Evolutionary conservation across 345 rosid genomes (phyloP).

Genomic region (Punica granatum): DNA sequence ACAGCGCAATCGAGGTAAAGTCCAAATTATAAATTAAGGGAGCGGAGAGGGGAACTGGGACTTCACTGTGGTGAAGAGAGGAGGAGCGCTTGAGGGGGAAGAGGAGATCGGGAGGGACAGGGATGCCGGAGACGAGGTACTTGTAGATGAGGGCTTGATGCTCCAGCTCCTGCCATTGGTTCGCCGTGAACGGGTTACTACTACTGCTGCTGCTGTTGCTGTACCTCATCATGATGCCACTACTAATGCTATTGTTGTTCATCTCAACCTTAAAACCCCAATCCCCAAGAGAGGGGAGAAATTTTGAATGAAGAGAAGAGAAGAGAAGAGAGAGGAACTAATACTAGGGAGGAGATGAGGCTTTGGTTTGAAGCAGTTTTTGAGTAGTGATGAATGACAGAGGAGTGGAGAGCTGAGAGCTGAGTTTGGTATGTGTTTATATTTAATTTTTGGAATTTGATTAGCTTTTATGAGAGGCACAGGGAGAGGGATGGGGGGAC

Average conservation of each 20-base stretch:
- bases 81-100: constrained; percentile 55
- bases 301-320: background rate
- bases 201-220: background rate
- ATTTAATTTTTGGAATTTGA: no score
- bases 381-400: background rate
- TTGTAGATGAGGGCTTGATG: constrained; percentile 80
- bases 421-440: no score
- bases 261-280: background rate
- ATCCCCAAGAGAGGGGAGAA: background rate
- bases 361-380: background rate
- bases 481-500: no score
- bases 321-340: no score
- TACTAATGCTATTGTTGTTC: constrained; percentile 25
- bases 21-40: no score
- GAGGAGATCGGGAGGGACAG: constrained; percentile 79
- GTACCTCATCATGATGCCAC: background rate
- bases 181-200: constrained; percentile 64
- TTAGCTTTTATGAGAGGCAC: no score
- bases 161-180: constrained; percentile 92
- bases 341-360: no score
- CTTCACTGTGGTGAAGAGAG: constrained; percentile 34
- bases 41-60: constrained; percentile 34
- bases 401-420: no score
- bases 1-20: no score
- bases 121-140: constrained; percentile 67